Evolutionary conservation across 345 rosid species (phyloP), one percentile per base, ranked within the genome.

Genomic region (Capsella bursapastoris): DNA sequence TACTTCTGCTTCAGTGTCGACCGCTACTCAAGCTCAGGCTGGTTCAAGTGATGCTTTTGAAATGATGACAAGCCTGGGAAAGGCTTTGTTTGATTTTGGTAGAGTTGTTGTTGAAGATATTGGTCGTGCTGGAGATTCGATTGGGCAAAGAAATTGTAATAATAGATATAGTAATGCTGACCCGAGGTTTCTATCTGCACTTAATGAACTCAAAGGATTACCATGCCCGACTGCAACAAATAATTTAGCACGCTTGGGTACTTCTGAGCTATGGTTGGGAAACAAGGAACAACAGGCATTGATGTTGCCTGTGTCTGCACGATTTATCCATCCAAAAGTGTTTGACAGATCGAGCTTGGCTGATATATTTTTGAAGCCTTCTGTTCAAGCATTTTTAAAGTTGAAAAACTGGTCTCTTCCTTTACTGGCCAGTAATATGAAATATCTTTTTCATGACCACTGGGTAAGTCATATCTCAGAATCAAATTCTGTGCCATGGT

Each of bases 1-100:
- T 64, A 56, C 61, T 76, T 80, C 82, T 68, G 74, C 81, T 57
- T 74, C 82, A 37, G 48, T 64, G 57, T 69, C 78, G 28, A 56
- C 64, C 55, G 79, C 86, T 68, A 59, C 83, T 72, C 91, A 84
- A 50, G 78, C 70, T 79, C 77, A 85, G 58, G 82, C 73, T 47
- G 81, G 89, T 79, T 93, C 97, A 18, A 90, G 97, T 79, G 97
- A 93, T 88, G 96, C 98, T 41, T 86, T 93, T 78, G 98, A 90
- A 85, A 85, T 93, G 90, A 77, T 93, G 86, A 86, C 97, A 70
- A 91, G 93, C 82, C 79, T 93, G 74, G 97, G 97, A 32, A 93
- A 78, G 82, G 97, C 92, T 71, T 84, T 93, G 74, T 83, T 89
- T 88, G 98, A 93, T 81, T 89, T 93, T 81, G 96, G 98, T 43